Base-by-base conservation (phyloP, 106 monocot species). In the Dendrobium catenatum region DNA sequence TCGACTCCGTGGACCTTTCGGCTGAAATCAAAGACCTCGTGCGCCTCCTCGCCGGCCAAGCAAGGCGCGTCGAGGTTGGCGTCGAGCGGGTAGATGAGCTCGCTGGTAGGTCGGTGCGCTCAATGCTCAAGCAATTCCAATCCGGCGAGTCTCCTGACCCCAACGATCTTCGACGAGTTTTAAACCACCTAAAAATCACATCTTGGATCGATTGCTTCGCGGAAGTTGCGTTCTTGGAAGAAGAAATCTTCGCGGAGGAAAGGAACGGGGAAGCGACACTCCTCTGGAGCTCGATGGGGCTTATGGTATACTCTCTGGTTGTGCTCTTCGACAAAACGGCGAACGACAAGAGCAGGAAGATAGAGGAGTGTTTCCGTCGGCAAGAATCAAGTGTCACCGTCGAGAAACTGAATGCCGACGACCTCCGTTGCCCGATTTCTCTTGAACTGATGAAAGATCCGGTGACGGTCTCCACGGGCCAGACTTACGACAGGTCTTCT, bases 371-470 rank as follows among this genome's bases (percentile, higher is more conserved):
- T 31, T 76, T 42, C 76, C 10, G 49, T 11, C 70, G 10, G 41
- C 17, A 29, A 22, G 20, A 64, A 19, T 42, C 31, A 18, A 20
- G 8, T 22, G 22, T 2, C 20, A 40, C 29, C 37, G 11, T 81
- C 26, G 55, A 82, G 20, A 66, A 47, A 46, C 77, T 89, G 13
- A 84, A 83, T 17, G 79, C 75, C 26, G 98, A 95, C 0, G 59
- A 77, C 9, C 79, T 98, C 68, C 80, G 72, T 47, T 98, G 98
- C 78, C 95, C 98, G 2, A 98, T 98, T 40, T 89, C 93, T 3
- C 89, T 98, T 5, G 95, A 98, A 56, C 77, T 93, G 61, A 98
- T 98, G 98, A 70, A 72, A 0, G 94, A 98, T 58, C 95, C 98
- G 0, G 98, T 98, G 22, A 95, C 89, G 17, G 80, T 98, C 8